These are phyloP conservation scores for Neurospora sp. DNA, from an alignment of 495 filamentous ascomycete species.

Conservation along the genomic window DNA sequence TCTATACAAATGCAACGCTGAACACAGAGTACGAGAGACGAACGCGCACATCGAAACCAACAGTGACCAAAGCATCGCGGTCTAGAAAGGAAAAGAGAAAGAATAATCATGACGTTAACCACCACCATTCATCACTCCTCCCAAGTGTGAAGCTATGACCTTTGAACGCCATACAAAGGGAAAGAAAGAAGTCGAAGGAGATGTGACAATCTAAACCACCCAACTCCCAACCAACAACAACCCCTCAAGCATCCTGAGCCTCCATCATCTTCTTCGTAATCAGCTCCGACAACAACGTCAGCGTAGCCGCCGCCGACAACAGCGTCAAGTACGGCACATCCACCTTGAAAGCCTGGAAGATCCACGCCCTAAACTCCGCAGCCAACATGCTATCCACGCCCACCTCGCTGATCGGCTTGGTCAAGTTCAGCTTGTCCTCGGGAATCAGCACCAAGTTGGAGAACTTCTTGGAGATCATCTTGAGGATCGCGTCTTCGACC, in stretches of 20 bases:
- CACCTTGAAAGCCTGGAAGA: conserved; percentile 32
- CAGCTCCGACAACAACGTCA: neutral
- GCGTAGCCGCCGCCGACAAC: conserved; percentile 11
- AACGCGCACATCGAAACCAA: neutral
- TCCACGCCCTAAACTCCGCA: conserved; percentile 37
- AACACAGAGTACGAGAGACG: neutral
- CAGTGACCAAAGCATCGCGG: neutral
- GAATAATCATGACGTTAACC: neutral
- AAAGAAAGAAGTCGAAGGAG: neutral
- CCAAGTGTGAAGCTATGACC: neutral
- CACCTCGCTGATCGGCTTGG: conserved; percentile 22
- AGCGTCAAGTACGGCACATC: conserved; percentile 31
- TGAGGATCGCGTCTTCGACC: conserved; percentile 4
- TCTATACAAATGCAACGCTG: neutral
- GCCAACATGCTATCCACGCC: conserved; percentile 40
- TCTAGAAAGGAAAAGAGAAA: neutral
- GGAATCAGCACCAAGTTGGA: conserved; percentile 22
- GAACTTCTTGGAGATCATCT: conserved; percentile 21
- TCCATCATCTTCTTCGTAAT: neutral
- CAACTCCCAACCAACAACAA: neutral
- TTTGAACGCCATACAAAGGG: neutral
- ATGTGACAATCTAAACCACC: neutral
- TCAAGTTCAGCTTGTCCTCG: conserved; percentile 16
- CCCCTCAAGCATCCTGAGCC: conserved; percentile 1
- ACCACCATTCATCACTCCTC: neutral